Percentiles rank a stretch among this genome's conserved stretches.
Evolutionary conservation across 78 protist species (phyloP).

Genomic region (Chrysochromulina parva): DNA sequence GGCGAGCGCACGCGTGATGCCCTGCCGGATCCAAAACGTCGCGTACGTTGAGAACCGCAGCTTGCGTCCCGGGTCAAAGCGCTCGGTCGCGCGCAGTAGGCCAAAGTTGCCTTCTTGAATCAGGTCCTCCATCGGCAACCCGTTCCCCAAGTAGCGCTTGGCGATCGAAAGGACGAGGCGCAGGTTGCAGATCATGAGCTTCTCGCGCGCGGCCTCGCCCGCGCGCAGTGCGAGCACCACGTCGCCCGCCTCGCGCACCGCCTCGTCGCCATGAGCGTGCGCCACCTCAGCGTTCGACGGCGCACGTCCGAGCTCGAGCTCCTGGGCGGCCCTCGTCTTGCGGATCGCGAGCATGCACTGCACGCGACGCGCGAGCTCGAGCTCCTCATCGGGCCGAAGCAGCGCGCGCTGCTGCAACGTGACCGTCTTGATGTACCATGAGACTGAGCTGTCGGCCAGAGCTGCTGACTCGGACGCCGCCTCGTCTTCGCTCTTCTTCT

Average conservation of each 20-base stretch:
- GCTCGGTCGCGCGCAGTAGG: constrained; percentile 8
- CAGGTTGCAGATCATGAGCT: neutral
- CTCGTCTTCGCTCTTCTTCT: no score
- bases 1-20: neutral
- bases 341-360: no score
- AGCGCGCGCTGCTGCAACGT: no score
- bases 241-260: neutral
- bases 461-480: no score
- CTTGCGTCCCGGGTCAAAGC: neutral
- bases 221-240: neutral
- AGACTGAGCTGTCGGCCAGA: no score
- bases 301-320: no score
- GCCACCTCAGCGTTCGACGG: no score
- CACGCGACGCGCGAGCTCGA: no score
- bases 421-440: no score
- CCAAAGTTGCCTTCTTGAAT: constrained; percentile 17
- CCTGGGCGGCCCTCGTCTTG: no score
- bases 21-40: constrained; percentile 6
- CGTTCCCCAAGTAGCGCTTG: neutral
- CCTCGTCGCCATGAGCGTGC: no score
- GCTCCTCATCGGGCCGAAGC: no score
- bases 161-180: constrained; percentile 12
- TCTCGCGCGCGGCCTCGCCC: neutral
- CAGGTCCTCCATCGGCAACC: neutral
- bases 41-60: constrained; percentile 6